Conservation (phyloP, 371 early-diverging fungal genomes). For the Entomophthora muscae region DNA sequence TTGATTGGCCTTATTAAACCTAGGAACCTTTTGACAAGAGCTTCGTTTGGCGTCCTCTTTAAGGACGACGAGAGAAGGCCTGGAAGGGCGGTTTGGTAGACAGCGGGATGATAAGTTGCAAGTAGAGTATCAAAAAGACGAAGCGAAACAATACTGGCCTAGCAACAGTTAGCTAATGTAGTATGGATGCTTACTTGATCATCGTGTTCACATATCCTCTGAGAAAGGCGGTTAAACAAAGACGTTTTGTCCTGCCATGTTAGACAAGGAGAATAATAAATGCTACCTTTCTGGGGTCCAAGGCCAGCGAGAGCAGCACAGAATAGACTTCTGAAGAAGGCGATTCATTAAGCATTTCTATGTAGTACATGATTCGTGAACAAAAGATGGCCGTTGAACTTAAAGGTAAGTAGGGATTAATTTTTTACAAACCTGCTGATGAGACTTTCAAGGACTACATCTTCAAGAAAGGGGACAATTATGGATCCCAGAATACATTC, state of each 20-base stretch:
- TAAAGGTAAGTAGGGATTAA: background rate
- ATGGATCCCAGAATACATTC: background rate
- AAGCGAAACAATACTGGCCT: background rate
- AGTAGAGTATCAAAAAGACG: background rate
- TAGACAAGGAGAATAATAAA: no score
- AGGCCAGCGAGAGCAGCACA: background rate
- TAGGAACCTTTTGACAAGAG: background rate
- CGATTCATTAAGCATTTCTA: background rate
- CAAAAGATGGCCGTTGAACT: background rate
- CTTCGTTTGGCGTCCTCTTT: background rate
- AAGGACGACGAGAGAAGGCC: background rate
- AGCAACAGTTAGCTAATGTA: background rate
- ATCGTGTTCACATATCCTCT: no score
- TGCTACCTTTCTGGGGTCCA: no score
- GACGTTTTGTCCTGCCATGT: no score
- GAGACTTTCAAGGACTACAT: background rate
- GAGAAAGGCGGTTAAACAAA: no score
- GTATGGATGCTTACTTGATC: background rate
- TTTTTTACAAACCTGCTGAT: background rate
- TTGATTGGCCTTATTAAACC: background rate
- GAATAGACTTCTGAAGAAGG: background rate
- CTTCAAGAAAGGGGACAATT: background rate
- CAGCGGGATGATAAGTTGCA: background rate
- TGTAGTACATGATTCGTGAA: background rate
- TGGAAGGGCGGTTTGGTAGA: background rate